phyloP scores from a whole-genome alignment of 768 basidiomycete species.

The Asterophora lycoperdoides region DNA sequence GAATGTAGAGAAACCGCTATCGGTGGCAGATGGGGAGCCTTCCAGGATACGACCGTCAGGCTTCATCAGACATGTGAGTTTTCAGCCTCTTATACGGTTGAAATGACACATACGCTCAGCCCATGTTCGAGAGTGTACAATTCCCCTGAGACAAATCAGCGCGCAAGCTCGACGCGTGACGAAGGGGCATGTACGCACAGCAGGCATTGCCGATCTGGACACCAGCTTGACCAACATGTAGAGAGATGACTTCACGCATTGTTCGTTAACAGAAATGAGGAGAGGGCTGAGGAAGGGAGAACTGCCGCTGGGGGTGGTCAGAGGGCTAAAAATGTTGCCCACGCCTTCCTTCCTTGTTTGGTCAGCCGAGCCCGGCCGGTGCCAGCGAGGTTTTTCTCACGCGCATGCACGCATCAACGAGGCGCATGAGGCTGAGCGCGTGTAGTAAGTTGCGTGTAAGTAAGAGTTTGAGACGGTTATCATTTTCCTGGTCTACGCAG shows the following conservation, averaged over 20 bases:
- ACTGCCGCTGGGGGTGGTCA: slow-evolving; percentile 24
- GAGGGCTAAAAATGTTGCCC: slow-evolving; percentile 29
- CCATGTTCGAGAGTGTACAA: slow-evolving; percentile 99
- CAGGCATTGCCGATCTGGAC: slow-evolving; percentile 95
- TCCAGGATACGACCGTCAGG: slow-evolving; percentile 91
- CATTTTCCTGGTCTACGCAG: slow-evolving; percentile 33
- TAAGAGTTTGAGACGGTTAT: neutral
- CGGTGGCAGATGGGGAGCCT: slow-evolving; percentile 66
- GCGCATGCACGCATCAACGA: too few relatives aligned
- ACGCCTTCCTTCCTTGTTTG: slow-evolving; percentile 23
- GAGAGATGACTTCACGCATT: slow-evolving; percentile 95
- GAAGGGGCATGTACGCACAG: slow-evolving; percentile 57
- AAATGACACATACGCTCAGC: slow-evolving; percentile 68
- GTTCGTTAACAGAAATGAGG: slow-evolving; percentile 23
- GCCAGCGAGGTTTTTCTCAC: too few relatives aligned
- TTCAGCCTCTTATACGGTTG: slow-evolving; percentile 17
- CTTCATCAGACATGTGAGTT: slow-evolving; percentile 36
- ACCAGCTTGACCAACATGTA: slow-evolving; percentile 97
- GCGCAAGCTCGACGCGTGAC: slow-evolving; percentile 31
- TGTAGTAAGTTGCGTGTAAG: too few relatives aligned
- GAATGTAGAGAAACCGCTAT: slow-evolving; percentile 97
- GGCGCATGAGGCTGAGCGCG: too few relatives aligned
- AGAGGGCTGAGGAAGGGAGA: slow-evolving; percentile 17
- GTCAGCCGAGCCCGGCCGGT: slow-evolving; percentile 10
- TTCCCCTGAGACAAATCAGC: slow-evolving; percentile 71